Percentiles rank a stretch among this genome's conserved stretches.
phyloP scores from a whole-genome alignment of 176 grass and related monocot genomes.

The Zea mays region Zm-B73-REFERENCE-NAM-5.0 NC_050100.1:221971001-221971500 shows the following conservation, averaged over 20 bases:
- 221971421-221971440: background rate
- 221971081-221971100: background rate
- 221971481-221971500: slow-evolving; percentile 69
- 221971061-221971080: background rate
- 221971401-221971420: slow-evolving; percentile 8
- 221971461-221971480: slow-evolving; percentile 62
- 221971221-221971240: slow-evolving; percentile 7
- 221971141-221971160: background rate
- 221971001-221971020: no score
- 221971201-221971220: background rate
- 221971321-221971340: slow-evolving; percentile 96
- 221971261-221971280: slow-evolving; percentile 26
- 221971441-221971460: slow-evolving; percentile 23
- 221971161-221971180: background rate
- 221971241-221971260: slow-evolving; percentile 22
- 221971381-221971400: slow-evolving; percentile 27
- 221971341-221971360: slow-evolving; percentile 90
- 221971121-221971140: slow-evolving; percentile 25
- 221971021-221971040: no score
- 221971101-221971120: slow-evolving; percentile 10
- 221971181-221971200: slow-evolving; percentile 13
- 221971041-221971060: no score
- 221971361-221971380: slow-evolving; percentile 82
- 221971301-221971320: slow-evolving; percentile 82
- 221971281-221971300: slow-evolving; percentile 53